Base-by-base conservation (phyloP, 2,329 filamentous ascomycete species). In the Ceratocystiopsis brevicomis region DNA sequence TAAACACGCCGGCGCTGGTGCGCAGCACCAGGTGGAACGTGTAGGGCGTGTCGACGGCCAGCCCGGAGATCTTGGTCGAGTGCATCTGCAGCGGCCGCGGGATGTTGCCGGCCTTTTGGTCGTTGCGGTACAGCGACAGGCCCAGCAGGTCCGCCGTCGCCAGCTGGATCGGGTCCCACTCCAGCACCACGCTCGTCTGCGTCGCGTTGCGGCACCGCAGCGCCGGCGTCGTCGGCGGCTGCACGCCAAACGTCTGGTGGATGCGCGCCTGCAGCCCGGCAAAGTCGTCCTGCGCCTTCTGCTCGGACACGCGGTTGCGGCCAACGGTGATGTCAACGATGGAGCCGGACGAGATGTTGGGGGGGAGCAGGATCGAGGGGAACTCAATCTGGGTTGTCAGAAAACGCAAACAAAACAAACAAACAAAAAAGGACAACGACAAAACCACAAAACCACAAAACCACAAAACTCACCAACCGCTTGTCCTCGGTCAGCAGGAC, bases 281-380 rank as follows among this genome's bases (percentile, higher is more conserved):
- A 68, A 98, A 98, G 49, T 76, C 71, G 46, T 76, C 69, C 53
- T 84, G 76, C 48, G 85, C 75, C 51, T 77, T 69, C 44, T 71
- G 60, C 64, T 98, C 90, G 46, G 87, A 84, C 43, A 68, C 64
- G 53, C 74, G 69, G 63, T 98, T 98, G 59, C 88, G 85, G 46
- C 80, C 71, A 52, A 98, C 90, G 48, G 85, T 86, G 61, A 98
- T 96, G 62, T 98, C 90, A 60, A 98, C 90, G 55, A 98, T 96
- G 59, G 83, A 92, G 53, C 90, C 90, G 15, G 86, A 94, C 48
- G 84, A 79, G 61, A 98, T 98, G 59, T 94, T 87, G 49, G 83
- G 82, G 2, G 90, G 90, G 15, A 98, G 78, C 41, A 98, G 81
- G 51, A 98, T 94, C 39, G 90, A 96, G 34, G 90, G 90, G 57